Percentiles rank a stretch among this genome's conserved stretches.
Evolutionary conservation across 2,329 filamentous ascomycete species (phyloP).

Genomic region (Ascochyta rabiei): DNA sequence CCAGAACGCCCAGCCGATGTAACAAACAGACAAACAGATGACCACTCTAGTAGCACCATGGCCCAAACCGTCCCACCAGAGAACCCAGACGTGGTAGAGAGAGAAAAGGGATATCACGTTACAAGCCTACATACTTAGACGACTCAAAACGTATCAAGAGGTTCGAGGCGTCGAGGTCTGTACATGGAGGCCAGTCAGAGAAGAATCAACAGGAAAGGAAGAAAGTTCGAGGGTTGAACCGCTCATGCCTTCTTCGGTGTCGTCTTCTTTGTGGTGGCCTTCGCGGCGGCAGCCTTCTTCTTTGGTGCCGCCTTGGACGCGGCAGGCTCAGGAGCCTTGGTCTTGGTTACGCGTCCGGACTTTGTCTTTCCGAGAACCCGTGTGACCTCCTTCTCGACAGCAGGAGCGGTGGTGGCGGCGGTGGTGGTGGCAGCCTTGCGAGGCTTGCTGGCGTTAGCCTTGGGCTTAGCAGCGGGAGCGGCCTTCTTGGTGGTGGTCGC

Average conservation of each 20-base stretch:
- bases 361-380: constrained; percentile 81
- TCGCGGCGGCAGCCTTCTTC: constrained; percentile 50
- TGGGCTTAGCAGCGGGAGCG: constrained; percentile 42
- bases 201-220: constrained; percentile 37
- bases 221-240: constrained; percentile 8
- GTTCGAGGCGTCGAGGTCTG: constrained; percentile 13
- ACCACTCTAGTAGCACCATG: constrained; percentile 24
- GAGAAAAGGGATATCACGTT: constrained; percentile 44
- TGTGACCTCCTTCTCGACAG: constrained; percentile 69
- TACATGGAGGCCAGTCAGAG: constrained; percentile 23
- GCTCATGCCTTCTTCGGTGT: constrained; percentile 49
- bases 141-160: constrained; percentile 1
- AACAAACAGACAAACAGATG: constrained; percentile 27
- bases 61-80: constrained; percentile 15
- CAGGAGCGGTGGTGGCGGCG: constrained; percentile 56
- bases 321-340: constrained; percentile 54
- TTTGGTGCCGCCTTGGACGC: constrained; percentile 25
- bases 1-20: constrained; percentile 37
- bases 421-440: constrained; percentile 51
- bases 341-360: constrained; percentile 83
- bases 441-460: constrained; percentile 54
- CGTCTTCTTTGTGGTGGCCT: constrained; percentile 56
- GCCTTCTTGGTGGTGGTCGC: constrained; percentile 41
- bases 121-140: constrained; percentile 21
- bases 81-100: constrained; percentile 24